Conservation (phyloP, 169 alveolate species). For the Eimeria zaria region DNA sequence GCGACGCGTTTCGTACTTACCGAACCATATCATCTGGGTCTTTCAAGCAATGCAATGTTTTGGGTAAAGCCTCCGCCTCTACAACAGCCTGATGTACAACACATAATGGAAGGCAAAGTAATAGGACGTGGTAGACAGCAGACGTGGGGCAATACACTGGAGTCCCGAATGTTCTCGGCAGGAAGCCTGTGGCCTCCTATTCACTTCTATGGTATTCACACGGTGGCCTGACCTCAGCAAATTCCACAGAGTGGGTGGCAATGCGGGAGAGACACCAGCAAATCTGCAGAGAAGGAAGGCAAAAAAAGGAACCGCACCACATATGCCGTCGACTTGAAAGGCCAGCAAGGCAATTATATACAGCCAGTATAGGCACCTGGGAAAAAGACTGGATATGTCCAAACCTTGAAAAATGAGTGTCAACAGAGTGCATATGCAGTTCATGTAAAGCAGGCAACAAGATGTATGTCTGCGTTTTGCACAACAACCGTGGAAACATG, state of each 20-base stretch:
- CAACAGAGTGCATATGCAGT: background rate
- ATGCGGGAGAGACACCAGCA: constrained; percentile 97
- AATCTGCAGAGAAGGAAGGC: constrained; percentile 85
- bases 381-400: background rate
- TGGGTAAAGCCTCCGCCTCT: constrained; percentile 97
- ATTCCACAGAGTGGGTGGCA: constrained; percentile 97
- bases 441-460: background rate
- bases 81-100: constrained; percentile 89
- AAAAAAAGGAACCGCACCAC: background rate
- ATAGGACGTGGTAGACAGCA: background rate
- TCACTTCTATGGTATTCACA: too few relatives aligned
- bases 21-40: constrained; percentile 91
- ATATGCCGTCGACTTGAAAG: background rate
- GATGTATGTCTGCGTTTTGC: background rate
- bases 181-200: background rate
- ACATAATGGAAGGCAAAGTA: background rate
- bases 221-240: constrained; percentile 93
- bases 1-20: background rate
- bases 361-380: background rate
- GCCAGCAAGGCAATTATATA: too few relatives aligned
- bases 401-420: background rate
- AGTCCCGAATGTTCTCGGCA: background rate
- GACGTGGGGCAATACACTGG: background rate
- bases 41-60: constrained; percentile 95
- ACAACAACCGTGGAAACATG: background rate